A percentile compares a stretch with the other conserved stretches of the same genome.
phyloP scores from a whole-genome alignment of 305 asterid genomes.

The Lippia alba region DNA sequence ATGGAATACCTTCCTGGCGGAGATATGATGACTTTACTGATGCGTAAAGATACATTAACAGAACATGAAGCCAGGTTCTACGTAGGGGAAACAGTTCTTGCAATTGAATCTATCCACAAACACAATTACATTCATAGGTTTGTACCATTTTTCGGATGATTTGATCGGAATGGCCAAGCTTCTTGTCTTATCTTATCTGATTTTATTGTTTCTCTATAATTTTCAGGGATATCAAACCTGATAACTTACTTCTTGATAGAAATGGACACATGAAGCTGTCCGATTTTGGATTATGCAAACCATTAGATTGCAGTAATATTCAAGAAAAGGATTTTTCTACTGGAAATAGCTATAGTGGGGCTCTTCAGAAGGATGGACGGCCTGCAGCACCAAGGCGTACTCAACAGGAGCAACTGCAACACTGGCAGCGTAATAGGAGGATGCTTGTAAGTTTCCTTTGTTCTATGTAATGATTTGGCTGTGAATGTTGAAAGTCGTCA shows the following conservation, averaged over 20 bases:
- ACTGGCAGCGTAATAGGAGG: conserved; percentile 95
- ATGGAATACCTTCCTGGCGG: conserved; percentile 99
- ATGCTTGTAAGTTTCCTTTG: conserved; percentile 75
- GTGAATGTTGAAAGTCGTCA: conserved; percentile 12
- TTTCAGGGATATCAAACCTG: conserved; percentile 95
- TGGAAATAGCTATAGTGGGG: conserved; percentile 68
- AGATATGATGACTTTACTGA: conserved; percentile 97
- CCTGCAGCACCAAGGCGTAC: conserved; percentile 84
- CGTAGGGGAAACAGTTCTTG: conserved; percentile 93
- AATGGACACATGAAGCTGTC: conserved; percentile 91
- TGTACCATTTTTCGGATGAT: conserved; percentile 34
- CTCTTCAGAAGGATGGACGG: conserved; percentile 84
- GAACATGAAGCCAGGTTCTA: conserved; percentile 92
- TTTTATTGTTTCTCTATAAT: conserved; percentile 32
- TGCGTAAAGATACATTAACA: conserved; percentile 90
- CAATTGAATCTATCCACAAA: conserved; percentile 90
- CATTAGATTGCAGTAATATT: conserved; percentile 84
- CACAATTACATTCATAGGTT: conserved; percentile 94
- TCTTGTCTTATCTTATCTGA: conserved; percentile 30
- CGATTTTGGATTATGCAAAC: conserved; percentile 93
- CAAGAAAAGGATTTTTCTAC: conserved; percentile 85
- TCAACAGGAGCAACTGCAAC: conserved; percentile 92
- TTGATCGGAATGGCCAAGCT: conserved; percentile 21
- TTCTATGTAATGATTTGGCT: too few relatives aligned
- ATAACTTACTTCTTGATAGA: conserved; percentile 90